These are phyloP conservation scores for Pisolithus tinctorius DNA, from an alignment of 768 basidiomycete genomes.

Conservation along the genomic window DNA sequence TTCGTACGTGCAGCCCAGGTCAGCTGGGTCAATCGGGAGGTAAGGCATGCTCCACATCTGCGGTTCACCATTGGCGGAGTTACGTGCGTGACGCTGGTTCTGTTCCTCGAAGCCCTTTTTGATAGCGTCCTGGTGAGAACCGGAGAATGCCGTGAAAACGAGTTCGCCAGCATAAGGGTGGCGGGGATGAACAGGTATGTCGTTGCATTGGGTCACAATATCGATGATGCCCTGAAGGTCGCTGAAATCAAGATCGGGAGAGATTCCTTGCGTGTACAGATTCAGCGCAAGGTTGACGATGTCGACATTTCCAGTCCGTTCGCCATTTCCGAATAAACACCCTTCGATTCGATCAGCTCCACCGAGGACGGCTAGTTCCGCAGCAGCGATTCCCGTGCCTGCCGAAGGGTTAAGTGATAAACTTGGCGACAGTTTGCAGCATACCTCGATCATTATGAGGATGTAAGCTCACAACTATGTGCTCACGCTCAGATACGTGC, in stretches of 20 bases:
- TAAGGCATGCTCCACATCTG: slow-evolving; percentile 91
- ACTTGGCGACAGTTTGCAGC: slow-evolving; percentile 10
- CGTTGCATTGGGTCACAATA: slow-evolving; percentile 92
- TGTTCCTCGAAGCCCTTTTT: slow-evolving; percentile 98
- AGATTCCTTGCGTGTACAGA: slow-evolving; percentile 91
- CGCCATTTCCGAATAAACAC: slow-evolving; percentile 96
- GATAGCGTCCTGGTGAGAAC: slow-evolving; percentile 97
- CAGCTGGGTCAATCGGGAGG: slow-evolving; percentile 93
- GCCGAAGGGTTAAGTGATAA: background rate
- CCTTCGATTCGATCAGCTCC: slow-evolving; percentile 98
- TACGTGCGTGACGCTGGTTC: slow-evolving; percentile 52
- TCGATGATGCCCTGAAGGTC: slow-evolving; percentile 89
- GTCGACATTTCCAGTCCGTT: slow-evolving; percentile 98
- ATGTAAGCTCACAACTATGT: slow-evolving; percentile 85
- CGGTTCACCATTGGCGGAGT: slow-evolving; percentile 48
- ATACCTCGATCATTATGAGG: slow-evolving; percentile 95
- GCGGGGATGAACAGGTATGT: slow-evolving; percentile 90
- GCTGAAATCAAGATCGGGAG: slow-evolving; percentile 84
- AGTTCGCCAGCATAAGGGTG: slow-evolving; percentile 98
- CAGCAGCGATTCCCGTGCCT: slow-evolving; percentile 94
- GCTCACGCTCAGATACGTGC: slow-evolving; percentile 82
- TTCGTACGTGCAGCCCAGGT: slow-evolving; percentile 93
- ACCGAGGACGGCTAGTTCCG: slow-evolving; percentile 87
- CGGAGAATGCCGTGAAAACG: slow-evolving; percentile 98
- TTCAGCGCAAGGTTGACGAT: slow-evolving; percentile 94